A percentile compares a stretch with the other conserved stretches of the same genome.
These are phyloP conservation scores for Cryphonectria carpinicola DNA, from an alignment of 2,329 filamentous ascomycete genomes.

Conservation along the genomic window DNA sequence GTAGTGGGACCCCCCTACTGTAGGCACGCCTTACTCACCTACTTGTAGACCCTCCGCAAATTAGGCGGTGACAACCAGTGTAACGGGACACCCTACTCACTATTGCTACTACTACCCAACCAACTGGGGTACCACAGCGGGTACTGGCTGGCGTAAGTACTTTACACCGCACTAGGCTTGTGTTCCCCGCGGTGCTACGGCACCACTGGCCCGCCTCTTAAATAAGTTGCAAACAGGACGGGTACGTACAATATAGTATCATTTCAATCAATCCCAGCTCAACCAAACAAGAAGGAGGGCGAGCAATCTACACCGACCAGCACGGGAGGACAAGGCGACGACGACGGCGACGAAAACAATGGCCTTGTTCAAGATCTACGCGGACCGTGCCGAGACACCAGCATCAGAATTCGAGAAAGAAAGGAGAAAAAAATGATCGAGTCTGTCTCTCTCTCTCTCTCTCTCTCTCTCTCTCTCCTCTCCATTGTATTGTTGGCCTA, in stretches of 20 bases:
- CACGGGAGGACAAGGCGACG: neutral
- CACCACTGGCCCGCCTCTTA: neutral
- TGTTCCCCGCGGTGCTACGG: neutral
- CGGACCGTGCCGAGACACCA: constrained; percentile 12
- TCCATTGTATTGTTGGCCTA: constrained; percentile 17
- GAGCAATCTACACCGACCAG: neutral
- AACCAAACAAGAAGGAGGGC: neutral
- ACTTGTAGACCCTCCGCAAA: neutral
- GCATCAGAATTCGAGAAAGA: neutral
- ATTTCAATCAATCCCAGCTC: neutral
- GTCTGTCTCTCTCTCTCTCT: no score
- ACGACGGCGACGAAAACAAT: neutral
- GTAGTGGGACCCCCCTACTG: neutral
- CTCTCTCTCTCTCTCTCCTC: neutral
- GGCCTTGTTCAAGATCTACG: constrained; percentile 3
- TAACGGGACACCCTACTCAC: neutral
- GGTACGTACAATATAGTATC: neutral
- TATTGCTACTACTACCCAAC: neutral
- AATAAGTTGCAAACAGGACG: neutral
- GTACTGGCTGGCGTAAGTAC: neutral
- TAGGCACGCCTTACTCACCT: neutral
- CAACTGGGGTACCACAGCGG: neutral
- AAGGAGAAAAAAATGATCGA: neutral
- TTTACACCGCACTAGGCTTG: neutral
- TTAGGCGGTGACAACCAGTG: neutral